phyloP scores from a whole-genome alignment of 169 alveolate genomes.

The Plasmodium fragile region DNA sequence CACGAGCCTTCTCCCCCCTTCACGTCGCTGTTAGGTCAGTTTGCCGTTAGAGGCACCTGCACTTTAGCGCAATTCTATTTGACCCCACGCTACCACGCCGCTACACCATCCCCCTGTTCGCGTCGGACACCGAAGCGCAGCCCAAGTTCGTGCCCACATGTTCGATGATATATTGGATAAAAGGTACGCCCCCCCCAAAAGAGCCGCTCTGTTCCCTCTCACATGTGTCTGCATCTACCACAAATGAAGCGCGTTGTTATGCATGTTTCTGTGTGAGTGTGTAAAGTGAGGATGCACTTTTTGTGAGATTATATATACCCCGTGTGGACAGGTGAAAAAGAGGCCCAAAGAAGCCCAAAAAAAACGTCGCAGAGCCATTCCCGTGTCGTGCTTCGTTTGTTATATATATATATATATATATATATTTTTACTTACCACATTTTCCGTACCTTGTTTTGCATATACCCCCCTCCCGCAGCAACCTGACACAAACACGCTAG shows the following conservation, averaged over 20 bases:
- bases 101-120: neutral
- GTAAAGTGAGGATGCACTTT: neutral
- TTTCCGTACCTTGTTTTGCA: neutral
- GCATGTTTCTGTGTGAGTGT: neutral
- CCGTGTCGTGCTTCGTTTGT: neutral
- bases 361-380: no score
- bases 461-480: neutral
- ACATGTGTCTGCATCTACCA: neutral
- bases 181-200: neutral
- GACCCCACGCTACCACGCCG: neutral
- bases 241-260: neutral
- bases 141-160: neutral
- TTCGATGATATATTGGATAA: neutral
- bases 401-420: no score
- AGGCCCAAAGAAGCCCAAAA: neutral
- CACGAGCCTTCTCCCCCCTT: neutral
- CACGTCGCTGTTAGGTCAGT: neutral
- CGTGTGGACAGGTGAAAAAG: neutral
- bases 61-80: neutral
- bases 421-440: neutral
- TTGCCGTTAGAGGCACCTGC: neutral
- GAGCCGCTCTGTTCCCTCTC: neutral
- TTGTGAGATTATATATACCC: neutral
- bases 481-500: neutral
- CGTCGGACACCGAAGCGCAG: neutral